Conservation (phyloP, 1,139 yeast genomes). For the Scheffersomyces quercinus region DNA sequence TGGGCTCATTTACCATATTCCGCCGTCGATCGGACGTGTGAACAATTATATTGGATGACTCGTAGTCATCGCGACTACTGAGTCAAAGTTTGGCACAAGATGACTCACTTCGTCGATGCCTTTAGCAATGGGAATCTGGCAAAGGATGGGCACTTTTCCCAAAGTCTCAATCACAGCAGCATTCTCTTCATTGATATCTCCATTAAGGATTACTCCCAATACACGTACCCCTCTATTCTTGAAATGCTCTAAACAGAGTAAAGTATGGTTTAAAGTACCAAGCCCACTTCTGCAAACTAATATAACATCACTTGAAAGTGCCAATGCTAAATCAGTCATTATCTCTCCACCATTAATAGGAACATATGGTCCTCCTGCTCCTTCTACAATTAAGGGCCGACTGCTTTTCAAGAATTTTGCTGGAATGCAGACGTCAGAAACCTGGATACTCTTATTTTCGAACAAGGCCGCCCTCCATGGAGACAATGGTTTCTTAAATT, state of each 20-base stretch:
- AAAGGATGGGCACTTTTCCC: slow-evolving; percentile 6
- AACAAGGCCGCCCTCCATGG: slow-evolving; percentile 27
- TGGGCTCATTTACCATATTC: no score
- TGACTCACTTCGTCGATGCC: slow-evolving; percentile 2
- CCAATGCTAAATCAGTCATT: slow-evolving; percentile 22
- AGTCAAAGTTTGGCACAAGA: slow-evolving; percentile 2
- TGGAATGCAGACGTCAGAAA: slow-evolving; percentile 16
- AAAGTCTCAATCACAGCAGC: slow-evolving; percentile 13
- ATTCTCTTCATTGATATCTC: slow-evolving; percentile 20
- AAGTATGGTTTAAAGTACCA: slow-evolving; percentile 30
- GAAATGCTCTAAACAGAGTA: slow-evolving; percentile 24
- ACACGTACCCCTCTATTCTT: slow-evolving; percentile 13
- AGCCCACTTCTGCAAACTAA: slow-evolving; percentile 27
- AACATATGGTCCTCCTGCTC: slow-evolving; percentile 31
- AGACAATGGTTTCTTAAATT: slow-evolving; percentile 22
- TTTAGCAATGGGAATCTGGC: slow-evolving; percentile 4
- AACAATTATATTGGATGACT: no score
- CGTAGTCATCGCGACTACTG: neutral
- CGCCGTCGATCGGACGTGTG: no score
- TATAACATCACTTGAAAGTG: slow-evolving; percentile 18
- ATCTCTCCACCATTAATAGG: slow-evolving; percentile 22
- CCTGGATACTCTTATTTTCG: slow-evolving; percentile 10
- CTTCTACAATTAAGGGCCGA: slow-evolving; percentile 24
- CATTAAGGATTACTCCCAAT: slow-evolving; percentile 25
- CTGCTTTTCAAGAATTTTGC: slow-evolving; percentile 1